Conservation (phyloP, 139 green algal genomes). For the Haematococcus lacustris region DNA sequence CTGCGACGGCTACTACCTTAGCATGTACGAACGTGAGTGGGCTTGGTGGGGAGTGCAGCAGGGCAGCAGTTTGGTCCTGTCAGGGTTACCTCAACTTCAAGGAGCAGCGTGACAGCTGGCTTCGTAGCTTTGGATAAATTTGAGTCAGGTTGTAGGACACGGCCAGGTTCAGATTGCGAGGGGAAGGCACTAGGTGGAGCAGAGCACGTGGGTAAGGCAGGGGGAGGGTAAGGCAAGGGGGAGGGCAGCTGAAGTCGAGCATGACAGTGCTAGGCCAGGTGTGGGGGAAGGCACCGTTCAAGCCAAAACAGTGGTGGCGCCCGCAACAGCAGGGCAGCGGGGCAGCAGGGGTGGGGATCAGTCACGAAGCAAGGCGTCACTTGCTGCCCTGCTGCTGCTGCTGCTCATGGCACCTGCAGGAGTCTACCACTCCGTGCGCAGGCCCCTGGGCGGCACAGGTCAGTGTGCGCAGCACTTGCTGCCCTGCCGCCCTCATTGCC, state of each 20-base stretch:
- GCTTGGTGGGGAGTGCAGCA: background rate
- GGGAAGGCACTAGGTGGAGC: background rate
- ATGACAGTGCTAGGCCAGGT: background rate
- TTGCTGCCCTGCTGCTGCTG: background rate
- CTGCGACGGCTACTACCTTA: slow-evolving; percentile 17
- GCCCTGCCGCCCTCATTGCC: too few species aligned
- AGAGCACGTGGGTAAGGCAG: background rate
- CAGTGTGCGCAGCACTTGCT: too few species aligned
- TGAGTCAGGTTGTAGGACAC: background rate
- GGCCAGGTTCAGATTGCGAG: too few species aligned
- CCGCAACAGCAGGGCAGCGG: too few species aligned
- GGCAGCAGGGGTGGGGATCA: background rate
- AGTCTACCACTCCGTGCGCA: slow-evolving; percentile 17
- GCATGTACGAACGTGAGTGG: slow-evolving; percentile 7
- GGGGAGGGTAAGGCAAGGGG: too few species aligned
- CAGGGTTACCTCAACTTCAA: background rate
- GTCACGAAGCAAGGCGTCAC: background rate
- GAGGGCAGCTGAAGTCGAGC: too few species aligned
- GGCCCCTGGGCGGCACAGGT: slow-evolving; percentile 22
- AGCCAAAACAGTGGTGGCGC: background rate
- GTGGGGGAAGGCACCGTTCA: background rate
- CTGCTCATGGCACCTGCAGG: too few species aligned
- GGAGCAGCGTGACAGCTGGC: background rate
- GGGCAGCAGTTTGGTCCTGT: background rate
- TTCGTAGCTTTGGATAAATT: background rate